A percentile compares a stretch with the other conserved stretches of the same genome.
phyloP scores from a whole-genome alignment of 1,284 basidiomycete species.

The Trichosporon sp. region DNA sequence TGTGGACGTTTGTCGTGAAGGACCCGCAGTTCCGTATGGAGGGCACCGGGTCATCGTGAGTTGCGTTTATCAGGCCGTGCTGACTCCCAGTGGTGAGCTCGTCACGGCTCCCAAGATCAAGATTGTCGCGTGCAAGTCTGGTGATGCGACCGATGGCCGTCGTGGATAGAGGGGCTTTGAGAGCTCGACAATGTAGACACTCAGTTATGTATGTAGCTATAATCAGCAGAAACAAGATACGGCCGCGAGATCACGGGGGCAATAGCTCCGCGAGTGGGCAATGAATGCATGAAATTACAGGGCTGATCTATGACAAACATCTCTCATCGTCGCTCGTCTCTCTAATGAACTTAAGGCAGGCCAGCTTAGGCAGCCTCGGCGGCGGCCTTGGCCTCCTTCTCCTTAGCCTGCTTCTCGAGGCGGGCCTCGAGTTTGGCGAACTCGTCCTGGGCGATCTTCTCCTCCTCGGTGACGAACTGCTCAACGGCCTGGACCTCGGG shows the following conservation, averaged over 20 bases:
- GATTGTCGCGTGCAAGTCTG: conserved; percentile 93
- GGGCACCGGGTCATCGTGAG: conserved; percentile 55
- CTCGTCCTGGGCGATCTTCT: conserved; percentile 79
- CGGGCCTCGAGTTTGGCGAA: conserved; percentile 86
- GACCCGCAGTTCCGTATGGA: conserved; percentile 93
- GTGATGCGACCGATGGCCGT: conserved; percentile 64
- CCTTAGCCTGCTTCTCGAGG: conserved; percentile 55
- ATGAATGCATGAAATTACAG: conserved; percentile 3
- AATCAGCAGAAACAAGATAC: neutral
- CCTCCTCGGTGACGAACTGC: conserved; percentile 88
- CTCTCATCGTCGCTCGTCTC: neutral
- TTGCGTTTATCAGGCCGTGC: conserved; percentile 14
- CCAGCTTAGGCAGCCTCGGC: conserved; percentile 26
- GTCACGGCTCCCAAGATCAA: conserved; percentile 75
- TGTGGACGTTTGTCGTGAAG: conserved; percentile 95
- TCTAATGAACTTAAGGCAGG: neutral
- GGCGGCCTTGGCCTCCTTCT: conserved; percentile 26
- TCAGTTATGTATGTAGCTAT: conserved; percentile 15
- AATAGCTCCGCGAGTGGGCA: neutral
- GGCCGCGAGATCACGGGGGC: no score
- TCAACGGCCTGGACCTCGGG: conserved; percentile 97
- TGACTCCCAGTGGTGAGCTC: conserved; percentile 31
- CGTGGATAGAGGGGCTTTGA: conserved; percentile 20
- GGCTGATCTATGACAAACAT: neutral
- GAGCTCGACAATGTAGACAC: neutral